A percentile compares a stretch with the other conserved stretches of the same genome.
phyloP scores from a whole-genome alignment of 805 yeast genomes.

The Zygoascus ofunaensis region DNA sequence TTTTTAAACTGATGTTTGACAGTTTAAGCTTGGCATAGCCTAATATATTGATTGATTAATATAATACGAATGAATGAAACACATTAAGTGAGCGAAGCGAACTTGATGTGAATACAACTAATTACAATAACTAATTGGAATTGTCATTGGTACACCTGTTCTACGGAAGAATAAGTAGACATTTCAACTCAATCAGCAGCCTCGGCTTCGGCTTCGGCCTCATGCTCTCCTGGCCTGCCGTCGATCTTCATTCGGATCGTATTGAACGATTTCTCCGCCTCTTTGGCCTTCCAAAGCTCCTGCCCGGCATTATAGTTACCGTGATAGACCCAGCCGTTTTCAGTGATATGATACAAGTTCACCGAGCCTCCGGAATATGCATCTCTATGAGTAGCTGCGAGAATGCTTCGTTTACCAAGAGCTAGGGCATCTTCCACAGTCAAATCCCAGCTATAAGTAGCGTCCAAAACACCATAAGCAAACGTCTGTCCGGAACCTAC shows the following conservation, averaged over 20 bases:
- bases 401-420: conserved; percentile 87
- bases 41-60: conserved; percentile 2
- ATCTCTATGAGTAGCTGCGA: conserved; percentile 98
- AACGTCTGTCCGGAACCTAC: conserved; percentile 99
- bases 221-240: not conserved
- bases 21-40: not conserved
- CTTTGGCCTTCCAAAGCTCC: conserved; percentile 85
- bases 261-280: conserved; percentile 78
- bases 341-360: conserved; percentile 86
- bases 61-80: not conserved
- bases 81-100: too few species aligned
- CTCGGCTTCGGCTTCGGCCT: too few species aligned
- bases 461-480: conserved; percentile 95
- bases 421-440: conserved; percentile 88
- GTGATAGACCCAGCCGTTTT: conserved; percentile 89
- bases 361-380: conserved; percentile 97
- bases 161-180: too few species aligned
- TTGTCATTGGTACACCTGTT: too few species aligned
- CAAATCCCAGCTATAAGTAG: conserved; percentile 86
- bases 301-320: conserved; percentile 92
- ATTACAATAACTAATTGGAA: too few species aligned
- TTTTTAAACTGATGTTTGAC: too few species aligned
- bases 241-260: conserved; percentile 47
- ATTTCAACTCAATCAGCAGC: too few species aligned
- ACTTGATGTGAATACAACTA: too few species aligned